Conservation (phyloP, 208 protist species). For the Tritrichomonas foetus region DNA sequence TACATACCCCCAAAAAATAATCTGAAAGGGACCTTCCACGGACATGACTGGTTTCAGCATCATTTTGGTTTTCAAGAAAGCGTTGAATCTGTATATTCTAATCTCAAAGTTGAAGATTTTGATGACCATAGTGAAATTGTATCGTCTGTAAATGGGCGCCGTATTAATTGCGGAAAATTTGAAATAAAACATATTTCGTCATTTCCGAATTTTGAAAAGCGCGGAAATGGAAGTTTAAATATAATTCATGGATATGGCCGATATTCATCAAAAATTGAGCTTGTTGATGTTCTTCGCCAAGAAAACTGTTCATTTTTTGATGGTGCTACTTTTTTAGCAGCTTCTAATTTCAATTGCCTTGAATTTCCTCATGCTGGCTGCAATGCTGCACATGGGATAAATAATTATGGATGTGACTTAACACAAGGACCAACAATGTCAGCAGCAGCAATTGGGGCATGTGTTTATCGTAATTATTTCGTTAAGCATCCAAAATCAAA, state of each 20-base stretch:
- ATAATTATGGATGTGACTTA: neutral
- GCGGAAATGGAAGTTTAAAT: neutral
- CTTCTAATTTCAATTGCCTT: slow-evolving; percentile 33
- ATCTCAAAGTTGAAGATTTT: neutral
- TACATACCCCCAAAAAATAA: neutral
- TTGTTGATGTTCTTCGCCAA: neutral
- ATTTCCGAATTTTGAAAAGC: neutral
- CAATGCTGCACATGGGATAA: neutral
- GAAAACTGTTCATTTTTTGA: neutral
- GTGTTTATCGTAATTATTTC: slow-evolving; percentile 14
- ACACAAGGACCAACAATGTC: neutral
- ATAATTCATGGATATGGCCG: neutral
- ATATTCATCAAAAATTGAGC: neutral
- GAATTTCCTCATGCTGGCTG: neutral
- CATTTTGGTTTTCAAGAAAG: neutral
- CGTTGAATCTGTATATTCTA: neutral
- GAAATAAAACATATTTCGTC: neutral
- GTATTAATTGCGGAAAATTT: neutral
- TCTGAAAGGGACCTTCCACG: neutral
- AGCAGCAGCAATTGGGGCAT: neutral
- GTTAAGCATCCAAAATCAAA: neutral
- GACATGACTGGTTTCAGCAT: neutral
- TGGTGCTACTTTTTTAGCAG: neutral
- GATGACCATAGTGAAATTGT: neutral
- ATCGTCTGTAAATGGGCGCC: neutral